A percentile compares a stretch with the other conserved stretches of the same genome.
Evolutionary conservation across 768 basidiomycete genomes (phyloP).

Genomic region (Pilatotrama ljubarskyi): DNA sequence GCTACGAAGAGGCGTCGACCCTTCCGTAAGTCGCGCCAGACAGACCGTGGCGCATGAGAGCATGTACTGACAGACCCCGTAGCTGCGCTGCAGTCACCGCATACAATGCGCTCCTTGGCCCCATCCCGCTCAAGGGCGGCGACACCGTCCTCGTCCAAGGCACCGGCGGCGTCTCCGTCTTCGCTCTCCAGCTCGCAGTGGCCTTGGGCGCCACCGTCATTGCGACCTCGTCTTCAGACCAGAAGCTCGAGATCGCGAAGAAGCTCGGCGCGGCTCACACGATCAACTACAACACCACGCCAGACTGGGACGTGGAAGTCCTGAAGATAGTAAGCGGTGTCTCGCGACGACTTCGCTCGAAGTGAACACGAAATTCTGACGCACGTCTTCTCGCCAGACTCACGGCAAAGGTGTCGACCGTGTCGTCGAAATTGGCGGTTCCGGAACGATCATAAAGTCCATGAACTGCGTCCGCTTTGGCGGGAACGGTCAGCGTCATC

Average conservation of each 20-base stretch:
- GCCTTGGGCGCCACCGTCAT: slow-evolving; percentile 65
- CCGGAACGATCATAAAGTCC: slow-evolving; percentile 48
- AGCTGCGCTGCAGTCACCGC: slow-evolving; percentile 65
- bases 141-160: slow-evolving; percentile 59
- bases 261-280: slow-evolving; percentile 53
- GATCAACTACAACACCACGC: slow-evolving; percentile 63
- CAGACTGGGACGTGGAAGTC: slow-evolving; percentile 60
- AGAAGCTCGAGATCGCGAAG: slow-evolving; percentile 54
- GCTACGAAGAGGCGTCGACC: slow-evolving; percentile 64
- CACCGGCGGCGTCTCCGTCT: slow-evolving; percentile 58
- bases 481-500: slow-evolving; percentile 50
- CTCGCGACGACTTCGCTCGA: not conserved
- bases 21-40: slow-evolving; percentile 46
- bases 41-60: not conserved
- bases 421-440: slow-evolving; percentile 53
- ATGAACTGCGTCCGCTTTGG: slow-evolving; percentile 40
- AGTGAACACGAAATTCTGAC: not conserved
- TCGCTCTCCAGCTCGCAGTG: slow-evolving; percentile 59
- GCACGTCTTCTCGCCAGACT: slow-evolving; percentile 24
- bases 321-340: slow-evolving; percentile 40
- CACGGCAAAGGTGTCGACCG: slow-evolving; percentile 35
- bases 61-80: not conserved
- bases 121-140: slow-evolving; percentile 52
- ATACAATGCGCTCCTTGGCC: slow-evolving; percentile 57
- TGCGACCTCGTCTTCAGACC: slow-evolving; percentile 64